phyloP scores from a whole-genome alignment of 1,284 basidiomycete genomes.

The Inonotus hispidus region DNA sequence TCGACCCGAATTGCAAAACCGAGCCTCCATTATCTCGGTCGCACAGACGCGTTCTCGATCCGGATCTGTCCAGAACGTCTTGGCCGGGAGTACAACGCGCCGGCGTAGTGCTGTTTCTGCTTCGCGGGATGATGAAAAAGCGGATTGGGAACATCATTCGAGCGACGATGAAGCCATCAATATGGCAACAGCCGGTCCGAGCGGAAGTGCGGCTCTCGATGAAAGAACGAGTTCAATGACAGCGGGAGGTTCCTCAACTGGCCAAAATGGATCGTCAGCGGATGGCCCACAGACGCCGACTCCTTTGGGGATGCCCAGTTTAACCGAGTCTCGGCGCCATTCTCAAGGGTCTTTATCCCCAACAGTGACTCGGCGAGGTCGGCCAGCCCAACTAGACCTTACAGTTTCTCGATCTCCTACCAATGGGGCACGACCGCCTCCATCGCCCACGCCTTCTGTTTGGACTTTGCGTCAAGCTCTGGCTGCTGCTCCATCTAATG shows the following conservation, averaged over 20 bases:
- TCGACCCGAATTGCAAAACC: conserved; percentile 16
- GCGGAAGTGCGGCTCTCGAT: conserved; percentile 72
- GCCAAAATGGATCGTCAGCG: neutral
- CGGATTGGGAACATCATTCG: conserved; percentile 50
- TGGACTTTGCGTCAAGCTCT: conserved; percentile 60
- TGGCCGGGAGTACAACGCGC: conserved; percentile 38
- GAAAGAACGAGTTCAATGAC: conserved; percentile 63
- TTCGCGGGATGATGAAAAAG: conserved; percentile 45
- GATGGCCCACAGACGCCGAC: conserved; percentile 3
- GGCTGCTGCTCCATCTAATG: conserved; percentile 20
- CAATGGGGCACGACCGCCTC: conserved; percentile 33
- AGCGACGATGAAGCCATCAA: conserved; percentile 83
- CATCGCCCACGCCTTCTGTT: conserved; percentile 59
- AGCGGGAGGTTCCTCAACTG: neutral
- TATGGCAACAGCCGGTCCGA: conserved; percentile 68
- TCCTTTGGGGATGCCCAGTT: conserved; percentile 1
- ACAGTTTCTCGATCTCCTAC: conserved; percentile 9
- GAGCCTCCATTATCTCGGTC: conserved; percentile 28
- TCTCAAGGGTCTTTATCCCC: conserved; percentile 8
- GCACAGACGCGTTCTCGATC: conserved; percentile 39
- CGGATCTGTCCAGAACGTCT: conserved; percentile 55
- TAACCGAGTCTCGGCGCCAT: conserved; percentile 5
- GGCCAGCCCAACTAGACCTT: conserved; percentile 22
- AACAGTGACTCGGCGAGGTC: conserved; percentile 7
- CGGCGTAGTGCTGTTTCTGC: conserved; percentile 25